Conservation (phyloP, 139 green algal genomes). For the Desmodesmus armatus region DNA sequence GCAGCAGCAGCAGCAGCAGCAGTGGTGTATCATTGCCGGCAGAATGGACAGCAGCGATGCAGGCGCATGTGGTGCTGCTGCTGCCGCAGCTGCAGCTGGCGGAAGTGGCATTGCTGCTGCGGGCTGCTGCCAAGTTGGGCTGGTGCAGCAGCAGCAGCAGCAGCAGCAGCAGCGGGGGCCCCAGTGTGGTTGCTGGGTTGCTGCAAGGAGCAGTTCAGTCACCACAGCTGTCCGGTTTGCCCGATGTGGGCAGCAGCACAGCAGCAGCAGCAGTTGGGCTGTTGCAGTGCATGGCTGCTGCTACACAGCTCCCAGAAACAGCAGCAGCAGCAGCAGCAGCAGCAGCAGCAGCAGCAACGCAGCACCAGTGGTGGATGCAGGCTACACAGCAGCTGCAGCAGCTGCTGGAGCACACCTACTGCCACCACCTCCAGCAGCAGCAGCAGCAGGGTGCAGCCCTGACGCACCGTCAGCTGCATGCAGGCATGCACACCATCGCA, state of each 20-base stretch:
- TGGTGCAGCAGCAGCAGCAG: conserved; percentile 30
- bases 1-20: conserved; percentile 23
- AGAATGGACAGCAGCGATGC: conserved; percentile 7
- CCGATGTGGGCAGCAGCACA: background rate
- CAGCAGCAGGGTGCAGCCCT: conserved; percentile 3
- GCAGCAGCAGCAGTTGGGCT: background rate
- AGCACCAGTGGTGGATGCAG: background rate
- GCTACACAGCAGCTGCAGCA: background rate
- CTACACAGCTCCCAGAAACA: background rate
- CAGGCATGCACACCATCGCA: too few relatives aligned
- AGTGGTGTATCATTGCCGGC: background rate
- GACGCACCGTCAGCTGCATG: conserved; percentile 20
- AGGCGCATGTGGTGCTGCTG: conserved; percentile 29
- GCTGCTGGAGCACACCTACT: background rate
- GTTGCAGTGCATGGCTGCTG: background rate
- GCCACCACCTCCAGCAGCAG: conserved; percentile 13
- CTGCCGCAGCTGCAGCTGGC: conserved; percentile 9
- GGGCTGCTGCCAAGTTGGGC: background rate
- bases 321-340: conserved; percentile 13
- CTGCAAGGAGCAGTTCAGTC: background rate
- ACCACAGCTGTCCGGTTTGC: background rate
- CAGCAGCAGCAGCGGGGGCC: conserved; percentile 11
- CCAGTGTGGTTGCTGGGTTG: background rate
- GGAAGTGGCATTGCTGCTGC: background rate
- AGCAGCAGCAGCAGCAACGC: background rate